These are phyloP conservation scores for Phytopythium boreale DNA, from an alignment of 352 stramenopile species.

Conservation along the genomic window DNA sequence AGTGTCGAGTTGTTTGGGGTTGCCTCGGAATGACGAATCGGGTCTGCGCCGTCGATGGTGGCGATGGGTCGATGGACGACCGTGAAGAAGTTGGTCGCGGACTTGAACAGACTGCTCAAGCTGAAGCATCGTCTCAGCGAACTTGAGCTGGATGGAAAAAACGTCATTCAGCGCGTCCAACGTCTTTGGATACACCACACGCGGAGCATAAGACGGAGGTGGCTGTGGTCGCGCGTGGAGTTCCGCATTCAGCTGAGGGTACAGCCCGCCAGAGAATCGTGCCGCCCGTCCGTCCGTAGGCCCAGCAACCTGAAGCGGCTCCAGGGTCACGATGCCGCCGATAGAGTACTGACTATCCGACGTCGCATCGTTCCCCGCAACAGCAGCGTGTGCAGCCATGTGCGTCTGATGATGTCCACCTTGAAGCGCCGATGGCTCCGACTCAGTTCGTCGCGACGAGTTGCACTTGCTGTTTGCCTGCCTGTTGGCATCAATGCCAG, in stretches of 20 bases:
- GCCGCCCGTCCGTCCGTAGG: background rate
- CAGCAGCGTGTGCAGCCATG: background rate
- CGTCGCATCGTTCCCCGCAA: background rate
- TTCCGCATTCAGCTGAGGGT: background rate
- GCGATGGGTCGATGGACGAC: background rate
- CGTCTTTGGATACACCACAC: constrained; percentile 12
- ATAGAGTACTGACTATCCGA: constrained; percentile 49
- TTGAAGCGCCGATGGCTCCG: background rate
- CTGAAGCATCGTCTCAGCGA: constrained; percentile 70
- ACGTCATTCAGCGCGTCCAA: constrained; percentile 55
- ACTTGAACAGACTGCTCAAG: constrained; percentile 65
- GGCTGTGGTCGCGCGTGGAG: background rate
- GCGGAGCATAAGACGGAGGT: background rate
- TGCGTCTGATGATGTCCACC: background rate
- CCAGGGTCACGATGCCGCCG: constrained; percentile 52
- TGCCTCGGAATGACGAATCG: background rate
- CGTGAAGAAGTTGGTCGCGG: constrained; percentile 47
- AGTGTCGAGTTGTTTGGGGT: background rate
- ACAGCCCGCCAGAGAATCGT: background rate
- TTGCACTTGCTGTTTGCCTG: background rate
- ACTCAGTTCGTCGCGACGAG: background rate
- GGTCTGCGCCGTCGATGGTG: background rate
- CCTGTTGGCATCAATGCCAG: background rate
- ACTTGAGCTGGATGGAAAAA: constrained; percentile 62
- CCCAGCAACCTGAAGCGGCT: constrained; percentile 16